phyloP scores from a whole-genome alignment of 2,329 filamentous ascomycete species.

The Juglanconis oblonga region DNA sequence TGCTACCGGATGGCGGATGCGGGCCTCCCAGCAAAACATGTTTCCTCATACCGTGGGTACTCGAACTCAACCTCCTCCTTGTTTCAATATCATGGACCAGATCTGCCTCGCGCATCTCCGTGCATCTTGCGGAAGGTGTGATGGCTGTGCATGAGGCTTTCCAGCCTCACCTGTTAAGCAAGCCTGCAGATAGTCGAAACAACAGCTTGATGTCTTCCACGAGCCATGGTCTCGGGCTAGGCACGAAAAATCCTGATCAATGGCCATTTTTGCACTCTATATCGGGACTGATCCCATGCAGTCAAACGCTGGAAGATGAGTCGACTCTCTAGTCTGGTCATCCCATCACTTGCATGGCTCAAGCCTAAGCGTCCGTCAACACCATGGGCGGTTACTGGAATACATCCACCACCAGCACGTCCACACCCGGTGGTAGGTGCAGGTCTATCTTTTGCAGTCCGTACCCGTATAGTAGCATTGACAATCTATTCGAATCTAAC shows the following conservation, averaged over 20 bases:
- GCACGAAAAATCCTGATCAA: not conserved
- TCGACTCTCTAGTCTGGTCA: conserved; percentile 14
- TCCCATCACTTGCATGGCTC: conserved; percentile 2
- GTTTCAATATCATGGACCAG: conserved; percentile 9
- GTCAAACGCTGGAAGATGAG: conserved; percentile 11
- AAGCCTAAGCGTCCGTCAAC: conserved; percentile 6
- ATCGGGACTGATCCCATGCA: not conserved
- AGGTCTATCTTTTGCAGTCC: not conserved
- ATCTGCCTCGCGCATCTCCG: conserved; percentile 1
- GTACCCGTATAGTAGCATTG: conserved; percentile 3
- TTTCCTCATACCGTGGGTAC: conserved; percentile 1
- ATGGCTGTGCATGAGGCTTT: not conserved
- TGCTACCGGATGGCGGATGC: conserved; percentile 1
- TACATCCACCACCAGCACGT: conserved; percentile 6
- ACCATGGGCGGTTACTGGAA: conserved; percentile 11
- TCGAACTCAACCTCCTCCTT: conserved; percentile 1
- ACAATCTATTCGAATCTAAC: conserved; percentile 1
- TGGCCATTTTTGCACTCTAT: not conserved
- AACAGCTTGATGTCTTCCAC: not conserved
- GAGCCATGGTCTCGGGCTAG: not conserved
- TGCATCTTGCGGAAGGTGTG: not conserved
- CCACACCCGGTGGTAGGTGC: conserved; percentile 1
- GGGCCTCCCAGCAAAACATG: conserved; percentile 10
- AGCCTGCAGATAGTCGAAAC: not conserved
- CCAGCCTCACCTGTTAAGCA: not conserved